Evolutionary conservation across 805 yeast genomes (phyloP).

Genomic region (Debaryomyces tyrocola): DNA sequence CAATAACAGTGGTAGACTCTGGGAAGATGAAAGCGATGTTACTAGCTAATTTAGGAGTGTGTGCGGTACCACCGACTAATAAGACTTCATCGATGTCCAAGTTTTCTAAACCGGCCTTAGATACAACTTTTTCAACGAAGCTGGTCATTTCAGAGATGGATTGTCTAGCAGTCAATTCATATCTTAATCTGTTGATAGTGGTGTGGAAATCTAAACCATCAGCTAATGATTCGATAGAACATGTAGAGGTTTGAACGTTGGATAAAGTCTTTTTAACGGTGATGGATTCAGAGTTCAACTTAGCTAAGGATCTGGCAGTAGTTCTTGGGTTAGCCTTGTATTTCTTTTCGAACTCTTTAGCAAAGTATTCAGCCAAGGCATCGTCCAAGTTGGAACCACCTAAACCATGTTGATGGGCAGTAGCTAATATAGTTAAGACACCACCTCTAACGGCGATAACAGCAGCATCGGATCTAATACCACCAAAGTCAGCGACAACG

Average conservation of each 20-base stretch:
- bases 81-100: slow-evolving; percentile 89
- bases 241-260: slow-evolving; percentile 82
- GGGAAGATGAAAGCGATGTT: slow-evolving; percentile 78
- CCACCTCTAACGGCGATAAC: slow-evolving; percentile 94
- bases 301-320: slow-evolving; percentile 83
- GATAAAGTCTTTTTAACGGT: slow-evolving; percentile 88
- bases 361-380: slow-evolving; percentile 77
- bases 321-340: slow-evolving; percentile 75
- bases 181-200: slow-evolving; percentile 90
- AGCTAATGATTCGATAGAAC: slow-evolving; percentile 91
- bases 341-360: slow-evolving; percentile 93
- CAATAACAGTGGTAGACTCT: slow-evolving; percentile 67
- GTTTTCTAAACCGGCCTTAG: slow-evolving; percentile 80
- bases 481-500: slow-evolving; percentile 96
- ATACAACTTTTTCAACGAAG: slow-evolving; percentile 72
- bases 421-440: slow-evolving; percentile 81
- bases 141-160: slow-evolving; percentile 73
- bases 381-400: slow-evolving; percentile 90
- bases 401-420: slow-evolving; percentile 75
- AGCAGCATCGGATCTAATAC: slow-evolving; percentile 91
- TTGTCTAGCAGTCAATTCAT: slow-evolving; percentile 80
- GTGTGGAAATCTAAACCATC: slow-evolving; percentile 94
- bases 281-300: slow-evolving; percentile 79
- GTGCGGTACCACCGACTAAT: slow-evolving; percentile 90
- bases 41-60: slow-evolving; percentile 86